Percentiles rank a stretch among this genome's conserved stretches.
phyloP scores from a whole-genome alignment of 345 rosid genomes.

The Eucalyptus virginea region DNA sequence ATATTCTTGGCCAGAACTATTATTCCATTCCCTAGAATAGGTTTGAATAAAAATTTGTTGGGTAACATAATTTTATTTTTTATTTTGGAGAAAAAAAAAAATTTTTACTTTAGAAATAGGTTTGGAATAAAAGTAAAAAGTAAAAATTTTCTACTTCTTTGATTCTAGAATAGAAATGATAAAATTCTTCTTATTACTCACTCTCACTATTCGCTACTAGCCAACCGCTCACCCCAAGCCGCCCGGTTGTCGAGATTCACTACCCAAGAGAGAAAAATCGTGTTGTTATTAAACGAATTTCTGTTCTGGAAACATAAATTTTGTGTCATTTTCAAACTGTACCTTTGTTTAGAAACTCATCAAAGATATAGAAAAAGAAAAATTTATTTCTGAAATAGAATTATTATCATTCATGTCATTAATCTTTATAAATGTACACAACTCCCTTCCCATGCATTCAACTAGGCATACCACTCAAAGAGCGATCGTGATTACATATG shows the following conservation, averaged over 20 bases:
- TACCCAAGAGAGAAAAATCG: too few species aligned
- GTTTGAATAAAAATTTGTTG: fast-evolving
- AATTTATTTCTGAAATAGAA: fast-evolving
- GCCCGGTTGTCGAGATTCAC: fast-evolving
- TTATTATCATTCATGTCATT: fast-evolving
- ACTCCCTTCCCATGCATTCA: background rate
- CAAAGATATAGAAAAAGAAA: fast-evolving
- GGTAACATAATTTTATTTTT: fast-evolving
- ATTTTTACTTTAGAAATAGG: too few species aligned
- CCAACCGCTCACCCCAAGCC: fast-evolving
- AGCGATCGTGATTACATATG: background rate
- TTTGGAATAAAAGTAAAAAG: too few species aligned
- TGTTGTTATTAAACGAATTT: fast-evolving
- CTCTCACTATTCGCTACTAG: too few species aligned
- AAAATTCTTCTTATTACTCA: fast-evolving
- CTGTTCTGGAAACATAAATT: fast-evolving
- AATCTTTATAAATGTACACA: background rate
- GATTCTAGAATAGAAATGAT: too few species aligned
- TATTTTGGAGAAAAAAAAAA: too few species aligned
- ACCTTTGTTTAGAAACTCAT: fast-evolving
- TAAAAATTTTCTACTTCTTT: too few species aligned
- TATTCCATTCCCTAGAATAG: fast-evolving
- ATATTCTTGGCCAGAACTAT: fast-evolving
- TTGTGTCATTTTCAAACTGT: fast-evolving
- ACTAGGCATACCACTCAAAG: background rate